Base-by-base conservation (phyloP, 2,329 filamentous ascomycete species). In the Cytospora piceicola region DNA sequence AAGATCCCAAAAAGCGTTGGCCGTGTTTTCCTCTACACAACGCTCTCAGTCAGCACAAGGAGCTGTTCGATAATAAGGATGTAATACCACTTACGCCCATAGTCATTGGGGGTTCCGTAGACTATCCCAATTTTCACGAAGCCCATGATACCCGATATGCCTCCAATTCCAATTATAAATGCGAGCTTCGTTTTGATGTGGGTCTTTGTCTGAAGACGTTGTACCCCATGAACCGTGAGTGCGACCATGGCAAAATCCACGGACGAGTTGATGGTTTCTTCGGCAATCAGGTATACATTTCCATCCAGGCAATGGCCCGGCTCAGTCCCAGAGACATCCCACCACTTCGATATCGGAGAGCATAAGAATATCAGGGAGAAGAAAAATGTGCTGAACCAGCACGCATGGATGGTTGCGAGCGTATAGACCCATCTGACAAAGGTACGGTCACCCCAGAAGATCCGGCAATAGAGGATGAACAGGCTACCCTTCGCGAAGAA, bases 211-310 rank as follows among this genome's bases (percentile, higher is more conserved):
- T 67, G 62, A 6, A 73, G 59, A 3, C 30, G 59, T 2, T 61
- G 64, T 6, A 71, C 39, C 58, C 71, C 63, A 53, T 51, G 54
- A 2, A 70, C 49, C 2, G 69, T 66, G 7, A 73, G 63, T 4
- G 49, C 66, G 8, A 70, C 58, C 63, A 72, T 61, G 27, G 68
- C 67, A 39, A 73, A 70, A 61, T 72, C 70, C 36, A 72, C 30
- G 17, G 46, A 30, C 4, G 70, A 71, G 59, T 72, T 72, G 22
- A 68, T 59, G 14, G 64, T 61, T 53, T 72, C 71, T 17, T 58
- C 65, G 5, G 63, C 46, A 52, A 55, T 36, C 22, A 67, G 60
- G 15, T 69, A 51, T 12, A 61, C 58, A 22, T 59, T 55, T n/a
- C 46, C 58, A 46, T 65, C 39, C n/a, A 64, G 60, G 39, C 68